A percentile compares a stretch with the other conserved stretches of the same genome.
phyloP scores from a whole-genome alignment of 495 filamentous ascomycete genomes.

The Aspergillus coremiiformis region DNA sequence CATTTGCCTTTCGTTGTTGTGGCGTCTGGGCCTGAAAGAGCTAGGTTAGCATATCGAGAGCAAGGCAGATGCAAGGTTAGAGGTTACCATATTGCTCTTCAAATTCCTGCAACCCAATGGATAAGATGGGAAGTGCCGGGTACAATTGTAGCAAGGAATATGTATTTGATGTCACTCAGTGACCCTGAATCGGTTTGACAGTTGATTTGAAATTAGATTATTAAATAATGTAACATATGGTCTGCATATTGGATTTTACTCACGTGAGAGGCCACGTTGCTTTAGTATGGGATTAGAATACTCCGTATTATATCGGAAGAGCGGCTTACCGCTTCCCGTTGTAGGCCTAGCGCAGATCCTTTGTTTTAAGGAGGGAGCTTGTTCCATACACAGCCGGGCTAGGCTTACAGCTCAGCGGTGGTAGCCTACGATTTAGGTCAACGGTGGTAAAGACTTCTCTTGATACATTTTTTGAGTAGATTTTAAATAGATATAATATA shows the following conservation, averaged over 20 bases:
- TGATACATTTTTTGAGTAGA: too few relatives aligned
- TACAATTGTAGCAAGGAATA: neutral
- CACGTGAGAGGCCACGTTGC: neutral
- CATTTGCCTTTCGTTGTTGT: conserved; percentile 83
- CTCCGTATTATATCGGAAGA: too few relatives aligned
- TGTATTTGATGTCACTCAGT: neutral
- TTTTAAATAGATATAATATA: too few relatives aligned
- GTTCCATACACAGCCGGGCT: too few relatives aligned
- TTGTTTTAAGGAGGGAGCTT: too few relatives aligned
- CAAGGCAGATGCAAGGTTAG: neutral
- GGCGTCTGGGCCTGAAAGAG: conserved; percentile 78
- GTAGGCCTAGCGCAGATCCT: too few relatives aligned
- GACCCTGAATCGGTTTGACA: neutral
- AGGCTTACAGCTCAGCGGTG: too few relatives aligned
- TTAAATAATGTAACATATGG: neutral
- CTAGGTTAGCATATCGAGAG: neutral
- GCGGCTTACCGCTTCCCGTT: too few relatives aligned
- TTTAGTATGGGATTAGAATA: too few relatives aligned
- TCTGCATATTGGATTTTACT: neutral
- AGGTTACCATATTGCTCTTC: neutral
- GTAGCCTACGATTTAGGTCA: too few relatives aligned
- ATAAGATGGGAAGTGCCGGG: neutral
- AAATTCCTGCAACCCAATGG: neutral
- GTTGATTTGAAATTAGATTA: neutral
- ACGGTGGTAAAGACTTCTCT: too few relatives aligned